These are phyloP conservation scores for Podila epigama DNA, from an alignment of 192 early-diverging fungal genomes.

Conservation along the genomic window DNA sequence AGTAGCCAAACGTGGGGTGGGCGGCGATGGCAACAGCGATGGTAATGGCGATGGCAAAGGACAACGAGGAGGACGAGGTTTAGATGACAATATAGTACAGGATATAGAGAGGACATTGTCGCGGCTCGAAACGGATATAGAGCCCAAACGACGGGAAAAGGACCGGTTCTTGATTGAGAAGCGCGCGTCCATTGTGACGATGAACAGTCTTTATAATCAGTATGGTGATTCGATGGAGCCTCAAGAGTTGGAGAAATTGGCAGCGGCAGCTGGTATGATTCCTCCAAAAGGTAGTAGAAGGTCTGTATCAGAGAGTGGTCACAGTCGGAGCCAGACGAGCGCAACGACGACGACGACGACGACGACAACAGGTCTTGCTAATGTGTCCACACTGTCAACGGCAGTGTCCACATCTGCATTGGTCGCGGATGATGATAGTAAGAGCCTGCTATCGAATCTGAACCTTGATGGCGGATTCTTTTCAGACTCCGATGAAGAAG, in stretches of 20 bases:
- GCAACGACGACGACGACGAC: neutral
- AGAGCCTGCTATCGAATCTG: slow-evolving; percentile 12
- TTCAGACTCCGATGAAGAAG: slow-evolving; percentile 22
- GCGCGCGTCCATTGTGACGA: slow-evolving; percentile 30
- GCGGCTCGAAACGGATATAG: slow-evolving; percentile 45
- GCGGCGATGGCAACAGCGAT: no score
- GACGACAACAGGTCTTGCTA: no score
- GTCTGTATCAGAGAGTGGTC: no score
- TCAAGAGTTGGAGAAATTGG: neutral
- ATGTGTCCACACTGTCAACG: no score
- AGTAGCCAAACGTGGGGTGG: slow-evolving; percentile 22
- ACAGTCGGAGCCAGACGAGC: neutral
- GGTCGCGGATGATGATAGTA: slow-evolving; percentile 3
- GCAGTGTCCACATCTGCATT: neutral
- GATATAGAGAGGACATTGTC: slow-evolving; percentile 46
- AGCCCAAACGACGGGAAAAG: slow-evolving; percentile 14
- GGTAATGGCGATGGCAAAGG: no score
- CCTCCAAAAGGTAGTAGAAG: no score
- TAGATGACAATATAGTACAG: no score
- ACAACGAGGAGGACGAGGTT: no score
- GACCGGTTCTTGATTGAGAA: slow-evolving; percentile 41
- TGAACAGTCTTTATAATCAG: slow-evolving; percentile 15
- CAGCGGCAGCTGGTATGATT: neutral
- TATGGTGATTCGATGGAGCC: slow-evolving; percentile 4
- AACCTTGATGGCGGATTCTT: slow-evolving; percentile 20